Conservation (phyloP, 2,329 filamentous ascomycete species). For the Cercospora sp. region DNA sequence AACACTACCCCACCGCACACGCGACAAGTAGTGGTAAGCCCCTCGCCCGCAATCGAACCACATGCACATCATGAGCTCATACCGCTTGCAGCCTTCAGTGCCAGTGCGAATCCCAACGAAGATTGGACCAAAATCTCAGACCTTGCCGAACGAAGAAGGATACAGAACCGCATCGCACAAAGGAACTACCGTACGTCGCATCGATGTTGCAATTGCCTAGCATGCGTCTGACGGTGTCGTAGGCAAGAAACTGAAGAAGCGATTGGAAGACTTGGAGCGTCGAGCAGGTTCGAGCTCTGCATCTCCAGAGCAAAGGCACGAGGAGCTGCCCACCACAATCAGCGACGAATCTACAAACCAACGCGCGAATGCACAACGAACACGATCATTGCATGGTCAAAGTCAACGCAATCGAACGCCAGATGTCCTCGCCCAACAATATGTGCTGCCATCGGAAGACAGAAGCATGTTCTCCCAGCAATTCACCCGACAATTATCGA, state of each 20-base stretch:
- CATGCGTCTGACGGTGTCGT: conserved; percentile 30
- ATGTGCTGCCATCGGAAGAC: conserved; percentile 55
- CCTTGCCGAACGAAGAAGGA: conserved; percentile 86
- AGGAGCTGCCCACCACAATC: conserved; percentile 50
- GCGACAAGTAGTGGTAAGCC: conserved; percentile 73
- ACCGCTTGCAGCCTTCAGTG: conserved; percentile 65
- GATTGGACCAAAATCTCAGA: conserved; percentile 99
- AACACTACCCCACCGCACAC: conserved; percentile 67
- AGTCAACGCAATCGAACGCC: conserved; percentile 30
- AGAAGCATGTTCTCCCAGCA: conserved; percentile 64
- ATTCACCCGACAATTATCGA: conserved; percentile 68
- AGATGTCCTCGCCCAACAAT: conserved; percentile 35
- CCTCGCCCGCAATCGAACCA: background rate
- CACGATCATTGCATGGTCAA: conserved; percentile 34
- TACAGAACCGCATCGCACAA: conserved; percentile 97
- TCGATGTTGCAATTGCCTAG: background rate
- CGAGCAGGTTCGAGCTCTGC: conserved; percentile 66
- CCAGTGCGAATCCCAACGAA: conserved; percentile 91
- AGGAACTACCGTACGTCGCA: conserved; percentile 77
- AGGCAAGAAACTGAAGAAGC: conserved; percentile 93
- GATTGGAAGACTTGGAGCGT: conserved; percentile 80
- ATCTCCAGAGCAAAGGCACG: conserved; percentile 60
- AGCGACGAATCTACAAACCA: conserved; percentile 12
- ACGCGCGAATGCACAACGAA: conserved; percentile 15
- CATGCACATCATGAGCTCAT: background rate